These are phyloP conservation scores for Meyerozyma guilliermondii DNA, from an alignment of 1,139 yeast species.

Conservation along the genomic window DNA sequence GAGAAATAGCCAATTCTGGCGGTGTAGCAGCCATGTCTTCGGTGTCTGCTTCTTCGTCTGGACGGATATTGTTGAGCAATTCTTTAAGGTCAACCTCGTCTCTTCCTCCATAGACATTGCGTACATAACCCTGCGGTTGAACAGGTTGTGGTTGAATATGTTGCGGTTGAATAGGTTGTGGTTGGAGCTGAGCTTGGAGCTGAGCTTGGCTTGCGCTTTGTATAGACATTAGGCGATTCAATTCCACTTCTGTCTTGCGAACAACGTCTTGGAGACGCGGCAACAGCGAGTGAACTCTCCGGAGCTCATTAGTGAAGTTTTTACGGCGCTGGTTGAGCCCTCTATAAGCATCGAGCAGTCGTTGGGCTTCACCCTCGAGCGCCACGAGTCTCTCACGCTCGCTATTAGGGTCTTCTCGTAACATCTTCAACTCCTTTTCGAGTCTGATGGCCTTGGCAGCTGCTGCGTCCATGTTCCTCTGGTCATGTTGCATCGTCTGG, in stretches of 20 bases:
- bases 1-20: conserved; percentile 53
- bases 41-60: conserved; percentile 45
- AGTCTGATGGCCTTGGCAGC: neutral
- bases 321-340: neutral
- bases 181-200: neutral
- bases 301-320: neutral
- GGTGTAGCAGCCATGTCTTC: conserved; percentile 61
- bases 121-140: conserved; percentile 11
- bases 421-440: neutral
- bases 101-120: conserved; percentile 21
- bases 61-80: conserved; percentile 62
- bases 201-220: neutral
- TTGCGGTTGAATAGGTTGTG: neutral
- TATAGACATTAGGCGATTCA: conserved; percentile 2
- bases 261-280: neutral
- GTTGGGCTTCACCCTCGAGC: neutral
- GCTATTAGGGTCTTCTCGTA: neutral
- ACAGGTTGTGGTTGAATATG: too few species aligned
- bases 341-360: neutral
- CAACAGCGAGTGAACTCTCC: conserved; percentile 1
- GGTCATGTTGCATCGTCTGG: neutral
- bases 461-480: conserved; percentile 1
- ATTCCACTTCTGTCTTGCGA: neutral
- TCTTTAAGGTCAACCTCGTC: conserved; percentile 40
- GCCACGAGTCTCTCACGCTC: neutral